A percentile compares a stretch with the other conserved stretches of the same genome.
phyloP scores from a whole-genome alignment of 352 stramenopile genomes.

The Pythium volutum region DNA sequence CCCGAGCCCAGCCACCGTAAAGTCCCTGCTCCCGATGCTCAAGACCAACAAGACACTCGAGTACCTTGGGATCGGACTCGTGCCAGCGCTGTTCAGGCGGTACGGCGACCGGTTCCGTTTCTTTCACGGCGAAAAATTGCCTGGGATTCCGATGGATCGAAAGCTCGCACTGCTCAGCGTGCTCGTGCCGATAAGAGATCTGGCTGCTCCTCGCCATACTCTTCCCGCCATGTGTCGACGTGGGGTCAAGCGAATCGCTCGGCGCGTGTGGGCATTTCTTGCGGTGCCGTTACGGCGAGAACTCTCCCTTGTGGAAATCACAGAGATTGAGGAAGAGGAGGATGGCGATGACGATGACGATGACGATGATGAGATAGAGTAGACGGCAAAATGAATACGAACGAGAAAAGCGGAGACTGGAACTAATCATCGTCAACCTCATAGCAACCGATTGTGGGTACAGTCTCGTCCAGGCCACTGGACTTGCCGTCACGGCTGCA shows the following conservation, averaged over 20 bases:
- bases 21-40: neutral
- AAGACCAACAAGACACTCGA: constrained; percentile 3
- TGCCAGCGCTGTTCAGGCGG: constrained; percentile 2
- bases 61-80: constrained; percentile 7
- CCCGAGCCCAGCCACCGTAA: neutral
- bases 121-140: neutral
- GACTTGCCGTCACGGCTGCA: no score
- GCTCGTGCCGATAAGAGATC: neutral
- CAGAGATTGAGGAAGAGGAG: neutral
- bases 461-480: no score
- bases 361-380: no score
- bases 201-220: neutral
- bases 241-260: neutral
- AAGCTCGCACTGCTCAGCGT: constrained; percentile 9
- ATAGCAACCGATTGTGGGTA: no score
- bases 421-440: no score
- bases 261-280: neutral
- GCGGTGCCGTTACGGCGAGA: neutral
- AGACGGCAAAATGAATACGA: no score
- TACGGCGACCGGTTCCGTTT: neutral
- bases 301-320: constrained; percentile 10
- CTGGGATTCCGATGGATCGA: neutral
- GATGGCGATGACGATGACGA: no score
- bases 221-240: neutral
- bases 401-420: no score